Conservation (phyloP, 768 basidiomycete genomes). For the Podaxis rugospora region DNA sequence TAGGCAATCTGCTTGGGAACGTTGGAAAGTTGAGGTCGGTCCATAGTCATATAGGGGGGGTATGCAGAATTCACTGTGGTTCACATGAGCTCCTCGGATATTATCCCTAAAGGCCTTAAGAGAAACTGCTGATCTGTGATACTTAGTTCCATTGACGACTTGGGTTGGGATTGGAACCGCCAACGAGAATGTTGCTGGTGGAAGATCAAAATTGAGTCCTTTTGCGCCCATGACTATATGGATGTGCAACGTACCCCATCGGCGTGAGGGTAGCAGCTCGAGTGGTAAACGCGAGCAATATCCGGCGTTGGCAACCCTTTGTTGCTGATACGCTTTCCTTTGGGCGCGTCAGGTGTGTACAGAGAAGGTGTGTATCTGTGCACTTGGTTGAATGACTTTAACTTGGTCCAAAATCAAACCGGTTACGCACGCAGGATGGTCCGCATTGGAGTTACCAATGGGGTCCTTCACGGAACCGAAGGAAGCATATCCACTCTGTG, state of each 20-base stretch:
- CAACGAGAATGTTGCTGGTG: conserved; percentile 26
- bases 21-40: conserved; percentile 28
- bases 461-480: conserved; percentile 27
- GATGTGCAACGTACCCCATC: conserved; percentile 35
- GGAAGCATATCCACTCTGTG: conserved; percentile 36
- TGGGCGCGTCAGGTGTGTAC: conserved; percentile 39
- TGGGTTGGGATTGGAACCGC: conserved; percentile 45
- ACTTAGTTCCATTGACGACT: conserved; percentile 23
- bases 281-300: conserved; percentile 61
- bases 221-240: background rate
- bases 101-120: background rate
- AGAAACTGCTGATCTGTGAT: conserved; percentile 17
- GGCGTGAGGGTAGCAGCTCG: conserved; percentile 52
- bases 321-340: conserved; percentile 45
- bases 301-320: conserved; percentile 35
- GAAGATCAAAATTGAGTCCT: background rate
- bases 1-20: conserved; percentile 33
- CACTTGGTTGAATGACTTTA: background rate
- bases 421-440: conserved; percentile 25
- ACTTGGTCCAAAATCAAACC: background rate
- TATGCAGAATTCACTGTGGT: conserved; percentile 34
- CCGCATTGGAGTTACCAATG: conserved; percentile 25
- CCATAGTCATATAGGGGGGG: conserved; percentile 36
- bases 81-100: background rate
- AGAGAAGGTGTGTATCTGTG: conserved; percentile 35